phyloP scores from a whole-genome alignment of 2,329 filamentous ascomycete genomes.

The Aureobasidium sp. region DNA sequence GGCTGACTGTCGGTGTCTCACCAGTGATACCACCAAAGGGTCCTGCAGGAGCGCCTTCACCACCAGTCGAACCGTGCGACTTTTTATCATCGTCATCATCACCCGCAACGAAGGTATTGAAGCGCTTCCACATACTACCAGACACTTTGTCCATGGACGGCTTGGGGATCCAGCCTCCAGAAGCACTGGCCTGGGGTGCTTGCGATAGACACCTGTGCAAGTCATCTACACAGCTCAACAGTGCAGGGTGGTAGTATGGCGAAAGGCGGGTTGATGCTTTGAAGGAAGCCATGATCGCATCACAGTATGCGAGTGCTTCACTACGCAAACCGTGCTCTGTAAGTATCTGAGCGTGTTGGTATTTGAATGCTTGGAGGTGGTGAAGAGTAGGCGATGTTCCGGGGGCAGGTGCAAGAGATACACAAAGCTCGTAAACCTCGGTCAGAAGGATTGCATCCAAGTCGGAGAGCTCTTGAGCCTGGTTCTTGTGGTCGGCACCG shows the following conservation, averaged over 20 bases:
- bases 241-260: slow-evolving; percentile 69
- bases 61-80: slow-evolving; percentile 48
- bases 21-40: slow-evolving; percentile 76
- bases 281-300: slow-evolving; percentile 67
- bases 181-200: slow-evolving; percentile 61
- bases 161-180: slow-evolving; percentile 80
- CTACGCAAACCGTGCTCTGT: slow-evolving; percentile 74
- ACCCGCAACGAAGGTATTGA: slow-evolving; percentile 93
- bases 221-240: slow-evolving; percentile 74
- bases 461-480: slow-evolving; percentile 66
- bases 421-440: slow-evolving; percentile 87
- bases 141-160: slow-evolving; percentile 95
- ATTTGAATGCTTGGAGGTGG: slow-evolving; percentile 83
- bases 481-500: slow-evolving; percentile 69
- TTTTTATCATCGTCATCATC: slow-evolving; percentile 63
- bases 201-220: slow-evolving; percentile 74
- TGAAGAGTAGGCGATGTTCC: slow-evolving; percentile 50
- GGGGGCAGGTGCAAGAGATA: slow-evolving; percentile 54
- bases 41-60: slow-evolving; percentile 43
- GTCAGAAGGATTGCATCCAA: slow-evolving; percentile 86
- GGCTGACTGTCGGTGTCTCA: slow-evolving; percentile 41
- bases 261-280: slow-evolving; percentile 75
- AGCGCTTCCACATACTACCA: slow-evolving; percentile 79
- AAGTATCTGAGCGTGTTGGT: slow-evolving; percentile 75
- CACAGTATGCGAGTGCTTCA: slow-evolving; percentile 87